Evolutionary conservation across 208 protist species (phyloP).

Genomic region (Trypanosoma platydactyli): DNA sequence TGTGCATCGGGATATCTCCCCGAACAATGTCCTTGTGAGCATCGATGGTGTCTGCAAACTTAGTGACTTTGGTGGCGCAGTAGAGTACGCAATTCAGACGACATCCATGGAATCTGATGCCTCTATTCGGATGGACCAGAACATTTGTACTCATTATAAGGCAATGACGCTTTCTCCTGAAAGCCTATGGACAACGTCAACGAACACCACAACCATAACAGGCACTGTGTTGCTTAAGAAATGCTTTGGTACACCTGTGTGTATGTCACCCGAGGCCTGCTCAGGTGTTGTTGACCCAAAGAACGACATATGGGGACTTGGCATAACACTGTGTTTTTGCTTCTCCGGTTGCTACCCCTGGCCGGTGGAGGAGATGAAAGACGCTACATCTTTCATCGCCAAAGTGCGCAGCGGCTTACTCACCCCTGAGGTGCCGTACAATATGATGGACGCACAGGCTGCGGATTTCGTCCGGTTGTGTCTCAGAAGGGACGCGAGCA

Average conservation of each 20-base stretch:
- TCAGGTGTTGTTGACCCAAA: conserved; percentile 48
- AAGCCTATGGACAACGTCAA: no score
- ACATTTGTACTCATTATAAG: no score
- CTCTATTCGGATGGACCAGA: not conserved
- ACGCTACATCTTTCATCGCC: conserved; percentile 39
- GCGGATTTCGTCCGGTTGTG: conserved; percentile 51
- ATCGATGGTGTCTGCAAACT: conserved; percentile 72
- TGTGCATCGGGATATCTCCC: conserved; percentile 75
- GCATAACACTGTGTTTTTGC: conserved; percentile 70
- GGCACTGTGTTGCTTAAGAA: conserved; percentile 14
- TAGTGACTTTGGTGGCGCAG: conserved; percentile 72
- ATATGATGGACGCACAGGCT: conserved; percentile 29
- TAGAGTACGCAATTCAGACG: conserved; percentile 26
- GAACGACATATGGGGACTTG: conserved; percentile 83
- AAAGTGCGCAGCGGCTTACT: conserved; percentile 34
- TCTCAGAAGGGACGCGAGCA: conserved; percentile 26
- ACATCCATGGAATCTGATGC: conserved; percentile 1
- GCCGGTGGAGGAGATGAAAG: conserved; percentile 34
- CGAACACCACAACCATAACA: not conserved
- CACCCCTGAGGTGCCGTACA: conserved; percentile 25
- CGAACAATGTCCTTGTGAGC: conserved; percentile 78
- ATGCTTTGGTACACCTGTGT: conserved; percentile 65
- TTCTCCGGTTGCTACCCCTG: conserved; percentile 65
- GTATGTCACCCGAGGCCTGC: conserved; percentile 83
- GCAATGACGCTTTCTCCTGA: no score